Evolutionary conservation across 495 filamentous ascomycete genomes (phyloP), one percentile per base, ranked within the genome.

Genomic region (Xylaria telfairii): DNA sequence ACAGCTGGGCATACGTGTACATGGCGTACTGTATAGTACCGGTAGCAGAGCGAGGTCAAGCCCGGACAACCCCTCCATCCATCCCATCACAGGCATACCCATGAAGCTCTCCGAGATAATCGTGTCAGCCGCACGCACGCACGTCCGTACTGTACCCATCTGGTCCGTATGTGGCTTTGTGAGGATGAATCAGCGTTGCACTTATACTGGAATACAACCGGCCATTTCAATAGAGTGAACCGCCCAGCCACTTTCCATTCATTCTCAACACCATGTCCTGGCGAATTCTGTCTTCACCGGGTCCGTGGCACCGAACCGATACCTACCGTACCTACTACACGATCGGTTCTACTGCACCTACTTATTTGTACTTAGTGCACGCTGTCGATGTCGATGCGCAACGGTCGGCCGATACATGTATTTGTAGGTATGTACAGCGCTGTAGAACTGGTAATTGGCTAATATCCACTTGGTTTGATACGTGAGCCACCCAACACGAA

Each of bases 131-230:
- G 53, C 53, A 56, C 28, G 12, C 2, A 32, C 19, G 37, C 42
- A 7, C 9, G n/a, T n/a, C n/a, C n/a, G n/a, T n/a, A n/a, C n/a
- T n/a, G n/a, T n/a, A n/a, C n/a, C n/a, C n/a, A n/a, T n/a, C n/a
- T n/a, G n/a, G n/a, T n/a, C n/a, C n/a, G 32, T 13, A 24, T 6
- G 37, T 62, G 32, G 59, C 56, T 59, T 59, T 4, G 26, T 13
- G 24, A 46, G 24, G 41, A 44, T 37, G 28, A 17, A 34, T 63
- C 21, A 63, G 60, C 60, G 19, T 63, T 15, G 24, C n/a, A n/a
- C n/a, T n/a, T n/a, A n/a, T n/a, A n/a, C n/a, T 44, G n/a, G 13
- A 63, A 44, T n/a, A 28, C 34, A 42, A 61, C 60, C 60, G 21
- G 8, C 30, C 54, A 34, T 57, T 57, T 37, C 17, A 57, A 8